These are phyloP conservation scores for Tylopilus felleus DNA, from an alignment of 768 basidiomycete genomes.

Conservation along the genomic window DNA sequence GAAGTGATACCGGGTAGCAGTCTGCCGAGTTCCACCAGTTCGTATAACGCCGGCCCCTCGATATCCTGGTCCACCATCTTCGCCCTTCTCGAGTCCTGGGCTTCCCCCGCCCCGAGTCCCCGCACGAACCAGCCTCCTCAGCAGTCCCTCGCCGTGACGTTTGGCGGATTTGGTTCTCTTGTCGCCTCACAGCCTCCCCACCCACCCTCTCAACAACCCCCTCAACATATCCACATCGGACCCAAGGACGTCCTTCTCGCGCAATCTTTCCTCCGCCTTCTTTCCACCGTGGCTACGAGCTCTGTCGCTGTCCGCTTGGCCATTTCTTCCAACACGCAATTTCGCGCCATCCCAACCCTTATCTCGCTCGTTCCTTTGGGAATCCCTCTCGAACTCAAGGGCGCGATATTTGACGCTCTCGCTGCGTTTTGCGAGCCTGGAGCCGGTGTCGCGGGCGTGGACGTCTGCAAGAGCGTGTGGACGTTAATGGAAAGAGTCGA, in stretches of 20 bases:
- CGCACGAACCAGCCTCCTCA: conserved; percentile 44
- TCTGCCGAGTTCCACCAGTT: conserved; percentile 36
- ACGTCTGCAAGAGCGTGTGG: conserved; percentile 84
- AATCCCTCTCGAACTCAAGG: conserved; percentile 89
- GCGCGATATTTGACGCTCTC: conserved; percentile 75
- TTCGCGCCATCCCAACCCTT: conserved; percentile 78
- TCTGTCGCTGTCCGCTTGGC: conserved; percentile 78
- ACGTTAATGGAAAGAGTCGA: conserved; percentile 79
- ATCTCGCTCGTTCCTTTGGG: conserved; percentile 74
- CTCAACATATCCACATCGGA: conserved; percentile 44
- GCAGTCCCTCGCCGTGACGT: conserved; percentile 35
- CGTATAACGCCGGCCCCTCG: conserved; percentile 46
- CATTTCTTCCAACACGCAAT: conserved; percentile 70
- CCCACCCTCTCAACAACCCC: conserved; percentile 37
- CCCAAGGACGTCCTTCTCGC: conserved; percentile 77
- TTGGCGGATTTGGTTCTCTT: conserved; percentile 31
- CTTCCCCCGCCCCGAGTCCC: conserved; percentile 46
- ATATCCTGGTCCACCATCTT: conserved; percentile 82
- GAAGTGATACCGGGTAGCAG: conserved; percentile 64
- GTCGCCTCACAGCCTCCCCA: conserved; percentile 26
- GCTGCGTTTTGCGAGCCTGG: conserved; percentile 83
- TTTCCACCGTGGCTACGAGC: conserved; percentile 69
- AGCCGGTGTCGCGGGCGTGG: conserved; percentile 66
- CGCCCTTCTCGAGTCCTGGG: conserved; percentile 72
- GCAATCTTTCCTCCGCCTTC: conserved; percentile 75